Conservation (phyloP, 176 grass and related monocot species). For the Avena eriantha region DNA sequence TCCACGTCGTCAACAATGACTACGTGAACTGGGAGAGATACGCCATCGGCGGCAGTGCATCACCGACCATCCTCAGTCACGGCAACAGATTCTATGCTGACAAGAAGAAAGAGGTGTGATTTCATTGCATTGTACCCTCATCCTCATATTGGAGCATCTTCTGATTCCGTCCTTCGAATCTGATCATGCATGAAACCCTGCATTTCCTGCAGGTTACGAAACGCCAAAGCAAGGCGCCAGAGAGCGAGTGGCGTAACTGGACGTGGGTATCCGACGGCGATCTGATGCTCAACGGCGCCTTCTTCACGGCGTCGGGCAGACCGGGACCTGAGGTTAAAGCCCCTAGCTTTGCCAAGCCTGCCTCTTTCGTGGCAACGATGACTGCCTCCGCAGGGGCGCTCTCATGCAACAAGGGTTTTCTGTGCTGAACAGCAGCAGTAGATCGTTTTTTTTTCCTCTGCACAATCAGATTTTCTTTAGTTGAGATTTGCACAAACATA, state of each 20-base stretch:
- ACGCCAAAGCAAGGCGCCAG: background rate
- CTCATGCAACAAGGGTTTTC: background rate
- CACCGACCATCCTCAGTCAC: no score
- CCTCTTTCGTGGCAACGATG: background rate
- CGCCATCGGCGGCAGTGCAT: no score
- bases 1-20: background rate
- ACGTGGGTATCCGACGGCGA: constrained; percentile 59
- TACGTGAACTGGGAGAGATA: no score
- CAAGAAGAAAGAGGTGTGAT: background rate
- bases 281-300: constrained; percentile 55
- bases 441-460: no score
- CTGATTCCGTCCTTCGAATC: background rate
- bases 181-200: background rate
- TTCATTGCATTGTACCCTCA: background rate
- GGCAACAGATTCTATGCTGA: no score
- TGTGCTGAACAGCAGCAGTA: background rate
- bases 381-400: background rate
- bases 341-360: constrained; percentile 20
- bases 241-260: constrained; percentile 45
- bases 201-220: constrained; percentile 48
- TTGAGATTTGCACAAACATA: no score
- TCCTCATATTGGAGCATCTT: background rate
- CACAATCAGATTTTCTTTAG: no score
- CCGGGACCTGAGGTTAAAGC: background rate
- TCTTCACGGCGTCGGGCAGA: constrained; percentile 48